Base-by-base conservation (phyloP, 768 basidiomycete genomes). In the Suillus subluteus region DNA sequence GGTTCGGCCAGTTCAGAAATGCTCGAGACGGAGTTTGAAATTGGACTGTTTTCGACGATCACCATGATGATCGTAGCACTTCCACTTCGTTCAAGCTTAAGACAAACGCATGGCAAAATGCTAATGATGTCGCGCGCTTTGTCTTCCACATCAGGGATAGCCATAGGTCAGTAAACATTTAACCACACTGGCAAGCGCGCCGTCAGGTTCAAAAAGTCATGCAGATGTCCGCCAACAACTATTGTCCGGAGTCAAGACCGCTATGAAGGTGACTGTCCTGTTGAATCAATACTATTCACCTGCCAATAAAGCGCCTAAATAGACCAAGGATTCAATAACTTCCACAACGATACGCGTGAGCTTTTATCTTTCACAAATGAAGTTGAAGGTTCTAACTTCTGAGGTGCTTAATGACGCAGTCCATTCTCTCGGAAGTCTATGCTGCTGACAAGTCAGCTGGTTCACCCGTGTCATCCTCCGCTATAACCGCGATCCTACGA, bases 381-480 rank as follows among this genome's bases (percentile, higher is more conserved):
- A 38, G 59, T 38, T 21, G 4, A 18, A 18, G 55, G 11, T 35
- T 35, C 55, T 62, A 26, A 40, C 7, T 46, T 11, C 23, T 23
- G 26, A 38, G n/a, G 59, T 9, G 43, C 37, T 21, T 13, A n/a
- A 35, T 56, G 8, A 35, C 32, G 46, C 67, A 92, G 91, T 88
- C 89, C 32, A 83, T 91, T 40, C 81, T 92, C 21, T 82, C 91
- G 12, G 91, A 92, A 65, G 82, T 92, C 3, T 87, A 91, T 69
- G 82, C 85, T 11, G 82, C 86, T 43, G 91, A 91, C 77, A 92
- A 92, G 76, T 73, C 75, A 8, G 75, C 83, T 35, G 73, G 79
- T 35, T 79, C 80, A 52, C 79, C 80, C 37, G 70, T 88, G 13
- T 68, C 83, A n/a, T 78, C 85, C 6, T 80, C 88, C 6, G 77